A percentile compares a stretch with the other conserved stretches of the same genome.
phyloP scores from a whole-genome alignment of 768 basidiomycete genomes.

The Udeniomyces megalosporus region DNA sequence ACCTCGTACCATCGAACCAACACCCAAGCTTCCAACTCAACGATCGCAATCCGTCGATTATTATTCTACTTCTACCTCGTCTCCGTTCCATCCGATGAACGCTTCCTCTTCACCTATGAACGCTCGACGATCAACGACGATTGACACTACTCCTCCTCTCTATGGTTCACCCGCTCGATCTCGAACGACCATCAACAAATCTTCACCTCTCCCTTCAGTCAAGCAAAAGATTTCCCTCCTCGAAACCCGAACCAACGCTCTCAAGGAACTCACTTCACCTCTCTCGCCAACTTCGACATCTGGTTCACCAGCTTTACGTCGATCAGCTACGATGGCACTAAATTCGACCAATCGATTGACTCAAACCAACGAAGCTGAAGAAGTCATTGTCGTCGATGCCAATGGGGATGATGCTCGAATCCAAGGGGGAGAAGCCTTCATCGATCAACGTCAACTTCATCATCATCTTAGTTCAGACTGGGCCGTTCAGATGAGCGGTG shows the following conservation, averaged over 20 bases:
- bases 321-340: neutral
- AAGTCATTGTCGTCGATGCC: neutral
- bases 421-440: neutral
- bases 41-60: constrained; percentile 3
- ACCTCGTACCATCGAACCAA: neutral
- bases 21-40: neutral
- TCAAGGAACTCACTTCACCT: neutral
- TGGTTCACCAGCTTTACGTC: neutral
- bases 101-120: neutral
- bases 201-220: constrained; percentile 3
- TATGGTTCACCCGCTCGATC: neutral
- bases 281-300: neutral
- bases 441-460: no score
- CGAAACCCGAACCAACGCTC: neutral
- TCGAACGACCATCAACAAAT: neutral
- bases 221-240: constrained; percentile 12
- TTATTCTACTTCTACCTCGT: neutral
- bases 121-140: no score
- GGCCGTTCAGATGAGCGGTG: neutral
- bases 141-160: no score
- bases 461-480: no score
- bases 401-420: neutral
- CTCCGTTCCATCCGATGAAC: neutral
- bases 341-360: neutral
- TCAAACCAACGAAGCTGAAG: neutral